These are phyloP conservation scores for Alternaria solani DNA, from an alignment of 2,329 filamentous ascomycete species.

Conservation along the genomic window DNA sequence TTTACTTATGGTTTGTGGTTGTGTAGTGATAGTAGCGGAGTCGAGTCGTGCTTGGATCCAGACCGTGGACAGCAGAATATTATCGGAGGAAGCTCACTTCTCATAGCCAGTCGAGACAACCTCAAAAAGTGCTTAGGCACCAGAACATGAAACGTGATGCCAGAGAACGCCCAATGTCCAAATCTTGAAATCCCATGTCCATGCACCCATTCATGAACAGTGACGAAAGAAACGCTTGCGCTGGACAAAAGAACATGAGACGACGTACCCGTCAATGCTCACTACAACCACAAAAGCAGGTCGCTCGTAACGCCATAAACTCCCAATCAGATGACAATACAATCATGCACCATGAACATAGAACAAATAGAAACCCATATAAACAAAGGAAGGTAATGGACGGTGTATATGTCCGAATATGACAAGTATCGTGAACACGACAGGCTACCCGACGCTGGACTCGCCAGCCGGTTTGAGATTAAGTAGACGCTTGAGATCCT, in stretches of 20 bases:
- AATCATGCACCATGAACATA: slow-evolving; percentile 32
- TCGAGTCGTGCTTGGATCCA: slow-evolving; percentile 38
- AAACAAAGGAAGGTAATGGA: slow-evolving; percentile 32
- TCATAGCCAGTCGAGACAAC: slow-evolving; percentile 26
- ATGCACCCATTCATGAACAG: slow-evolving; percentile 25
- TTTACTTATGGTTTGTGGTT: slow-evolving; percentile 30
- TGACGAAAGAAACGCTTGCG: slow-evolving; percentile 21
- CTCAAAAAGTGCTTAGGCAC: slow-evolving; percentile 13
- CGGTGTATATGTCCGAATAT: slow-evolving; percentile 37
- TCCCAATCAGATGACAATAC: slow-evolving; percentile 26
- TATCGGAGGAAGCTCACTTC: slow-evolving; percentile 23
- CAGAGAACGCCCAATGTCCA: slow-evolving; percentile 17
- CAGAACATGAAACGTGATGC: slow-evolving; percentile 25
- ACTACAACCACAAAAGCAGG: slow-evolving; percentile 20
- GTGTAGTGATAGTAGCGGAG: slow-evolving; percentile 31
- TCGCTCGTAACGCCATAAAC: slow-evolving; percentile 30
- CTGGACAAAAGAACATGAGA: slow-evolving; percentile 12
- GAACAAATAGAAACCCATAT: slow-evolving; percentile 30
- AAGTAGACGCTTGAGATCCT: slow-evolving; percentile 49
- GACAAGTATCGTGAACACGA: slow-evolving; percentile 17
- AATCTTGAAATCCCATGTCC: slow-evolving; percentile 16
- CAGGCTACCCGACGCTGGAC: slow-evolving; percentile 33
- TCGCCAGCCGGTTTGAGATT: slow-evolving; percentile 39
- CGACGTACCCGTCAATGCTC: slow-evolving; percentile 17
- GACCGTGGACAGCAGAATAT: slow-evolving; percentile 28